Evolutionary conservation across 495 filamentous ascomycete genomes (phyloP).

Genomic region (Corynascus novoguineensis): DNA sequence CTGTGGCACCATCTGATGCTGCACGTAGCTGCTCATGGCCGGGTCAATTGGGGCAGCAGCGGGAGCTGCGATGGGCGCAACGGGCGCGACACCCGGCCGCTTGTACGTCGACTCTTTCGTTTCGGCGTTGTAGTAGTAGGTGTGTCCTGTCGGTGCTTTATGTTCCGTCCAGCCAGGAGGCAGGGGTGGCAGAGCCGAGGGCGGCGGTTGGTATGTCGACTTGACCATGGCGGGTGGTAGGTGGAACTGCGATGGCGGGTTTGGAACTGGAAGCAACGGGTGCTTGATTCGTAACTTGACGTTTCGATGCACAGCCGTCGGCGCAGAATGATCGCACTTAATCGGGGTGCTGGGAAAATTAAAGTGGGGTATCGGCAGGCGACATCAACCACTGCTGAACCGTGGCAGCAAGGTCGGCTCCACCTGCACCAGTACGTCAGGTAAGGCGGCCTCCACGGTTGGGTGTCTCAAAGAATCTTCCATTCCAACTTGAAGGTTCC

Average conservation of each 20-base stretch:
- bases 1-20: constrained; percentile 42
- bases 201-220: constrained; percentile 54
- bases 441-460: too few relatives aligned
- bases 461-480: too few relatives aligned
- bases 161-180: constrained; percentile 88
- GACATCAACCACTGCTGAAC: too few relatives aligned
- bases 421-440: too few relatives aligned
- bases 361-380: too few relatives aligned
- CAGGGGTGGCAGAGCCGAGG: constrained; percentile 49
- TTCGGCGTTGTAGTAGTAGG: constrained; percentile 81
- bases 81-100: constrained; percentile 48
- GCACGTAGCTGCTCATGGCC: constrained; percentile 34
- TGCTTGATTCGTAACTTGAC: too few relatives aligned
- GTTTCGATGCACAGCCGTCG: not conserved
- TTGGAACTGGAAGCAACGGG: not conserved
- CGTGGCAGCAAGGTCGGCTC: too few relatives aligned
- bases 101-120: constrained; percentile 87
- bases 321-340: not conserved
- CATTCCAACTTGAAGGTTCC: too few relatives aligned
- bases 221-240: constrained; percentile 47
- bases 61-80: constrained; percentile 20
- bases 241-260: not conserved
- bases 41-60: constrained; percentile 25
- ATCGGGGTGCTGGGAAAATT: not conserved
- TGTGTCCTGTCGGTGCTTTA: constrained; percentile 81